Conservation (phyloP, 768 basidiomycete genomes). For the Lactifluus subvellereus region DNA sequence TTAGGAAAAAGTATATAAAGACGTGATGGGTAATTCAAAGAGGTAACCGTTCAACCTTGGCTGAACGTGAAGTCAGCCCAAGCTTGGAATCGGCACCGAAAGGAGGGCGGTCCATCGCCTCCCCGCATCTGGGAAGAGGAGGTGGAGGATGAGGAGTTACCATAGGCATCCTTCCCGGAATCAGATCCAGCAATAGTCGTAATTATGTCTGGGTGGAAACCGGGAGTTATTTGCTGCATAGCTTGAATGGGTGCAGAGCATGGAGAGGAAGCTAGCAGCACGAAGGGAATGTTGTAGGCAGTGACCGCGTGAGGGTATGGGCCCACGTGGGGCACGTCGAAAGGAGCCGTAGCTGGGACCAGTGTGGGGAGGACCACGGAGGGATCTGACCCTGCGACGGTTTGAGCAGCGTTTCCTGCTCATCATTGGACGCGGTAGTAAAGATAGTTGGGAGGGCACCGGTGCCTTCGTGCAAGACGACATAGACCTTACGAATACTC, state of each 20-base stretch:
- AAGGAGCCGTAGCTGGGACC: too few species aligned
- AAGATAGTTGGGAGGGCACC: background rate
- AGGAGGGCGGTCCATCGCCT: background rate
- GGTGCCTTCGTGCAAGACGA: background rate
- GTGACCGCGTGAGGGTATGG: too few species aligned
- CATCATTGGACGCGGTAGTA: background rate
- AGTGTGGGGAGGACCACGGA: background rate
- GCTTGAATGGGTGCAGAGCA: background rate
- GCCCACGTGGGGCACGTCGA: too few species aligned
- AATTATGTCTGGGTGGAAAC: too few species aligned
- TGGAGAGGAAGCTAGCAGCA: background rate
- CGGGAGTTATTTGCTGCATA: too few species aligned
- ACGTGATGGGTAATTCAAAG: too few species aligned
- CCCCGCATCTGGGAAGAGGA: background rate
- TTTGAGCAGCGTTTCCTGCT: background rate
- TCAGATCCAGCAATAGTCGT: too few species aligned
- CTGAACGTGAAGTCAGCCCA: background rate
- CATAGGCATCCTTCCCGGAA: too few species aligned
- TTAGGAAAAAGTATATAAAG: background rate
- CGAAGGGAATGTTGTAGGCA: background rate
- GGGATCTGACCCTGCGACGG: too few species aligned
- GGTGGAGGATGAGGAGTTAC: too few species aligned
- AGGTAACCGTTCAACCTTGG: too few species aligned
- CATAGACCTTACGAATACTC: background rate
- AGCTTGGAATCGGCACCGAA: background rate